A percentile compares a stretch with the other conserved stretches of the same genome.
phyloP scores from a whole-genome alignment of 169 alveolate species.

The Plasmodium coatneyi region DNA sequence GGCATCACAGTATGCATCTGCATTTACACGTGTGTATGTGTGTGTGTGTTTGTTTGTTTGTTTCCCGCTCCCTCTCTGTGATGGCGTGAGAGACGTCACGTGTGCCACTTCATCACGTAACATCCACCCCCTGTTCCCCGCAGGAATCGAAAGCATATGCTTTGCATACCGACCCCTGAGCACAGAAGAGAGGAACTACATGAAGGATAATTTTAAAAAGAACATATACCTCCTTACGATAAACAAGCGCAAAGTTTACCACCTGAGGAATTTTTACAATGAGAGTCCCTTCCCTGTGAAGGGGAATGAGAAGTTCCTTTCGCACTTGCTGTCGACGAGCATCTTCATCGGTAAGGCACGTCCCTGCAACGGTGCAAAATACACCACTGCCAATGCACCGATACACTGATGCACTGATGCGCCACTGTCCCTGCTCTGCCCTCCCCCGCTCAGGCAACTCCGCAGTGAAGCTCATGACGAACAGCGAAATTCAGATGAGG shows the following conservation, averaged over 20 bases:
- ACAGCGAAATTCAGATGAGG: constrained; percentile 45
- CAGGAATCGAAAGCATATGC: constrained; percentile 62
- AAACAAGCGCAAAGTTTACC: constrained; percentile 36
- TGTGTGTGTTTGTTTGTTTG: background rate
- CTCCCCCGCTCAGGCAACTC: constrained; percentile 28
- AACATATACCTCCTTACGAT: constrained; percentile 44
- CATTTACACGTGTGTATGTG: no score
- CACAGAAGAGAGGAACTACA: constrained; percentile 11
- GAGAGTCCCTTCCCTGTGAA: constrained; percentile 26
- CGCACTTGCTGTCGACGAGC: constrained; percentile 49
- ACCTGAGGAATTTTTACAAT: constrained; percentile 33
- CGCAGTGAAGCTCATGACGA: constrained; percentile 58
- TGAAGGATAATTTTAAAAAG: constrained; percentile 17
- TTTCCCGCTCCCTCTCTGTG: background rate
- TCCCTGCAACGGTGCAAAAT: no score
- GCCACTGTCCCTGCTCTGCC: no score
- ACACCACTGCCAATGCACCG: background rate
- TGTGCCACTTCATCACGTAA: no score
- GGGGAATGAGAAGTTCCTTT: constrained; percentile 44
- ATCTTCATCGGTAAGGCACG: constrained; percentile 37
- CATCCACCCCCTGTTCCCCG: background rate
- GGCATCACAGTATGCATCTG: background rate
- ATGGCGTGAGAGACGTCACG: no score
- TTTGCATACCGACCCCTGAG: constrained; percentile 66
- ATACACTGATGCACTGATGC: no score